phyloP scores from a whole-genome alignment of 441 rosid genomes.

The Metrosideros polymorpha region DNA sequence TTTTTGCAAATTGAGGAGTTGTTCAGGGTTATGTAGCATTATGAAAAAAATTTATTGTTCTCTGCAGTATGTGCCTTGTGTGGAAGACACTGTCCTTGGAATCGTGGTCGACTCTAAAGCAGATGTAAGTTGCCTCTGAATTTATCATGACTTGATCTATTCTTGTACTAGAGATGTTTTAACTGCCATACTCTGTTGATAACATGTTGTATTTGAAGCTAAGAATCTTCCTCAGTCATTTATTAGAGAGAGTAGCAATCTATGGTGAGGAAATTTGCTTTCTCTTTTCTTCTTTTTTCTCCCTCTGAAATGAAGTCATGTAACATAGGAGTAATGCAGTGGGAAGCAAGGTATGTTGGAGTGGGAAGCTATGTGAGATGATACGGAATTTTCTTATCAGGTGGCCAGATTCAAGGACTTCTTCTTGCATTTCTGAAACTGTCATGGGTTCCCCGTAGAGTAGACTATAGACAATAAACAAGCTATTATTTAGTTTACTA shows the following conservation, averaged over 20 bases:
- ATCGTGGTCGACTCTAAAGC: conserved; percentile 69
- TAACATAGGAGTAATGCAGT: background rate
- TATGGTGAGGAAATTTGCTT: background rate
- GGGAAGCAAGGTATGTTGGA: background rate
- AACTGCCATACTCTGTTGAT: background rate
- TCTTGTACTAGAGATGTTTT: background rate
- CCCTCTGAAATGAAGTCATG: background rate
- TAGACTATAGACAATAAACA: background rate
- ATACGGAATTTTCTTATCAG: background rate
- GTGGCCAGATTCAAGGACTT: background rate
- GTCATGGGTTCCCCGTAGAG: background rate
- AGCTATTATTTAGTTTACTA: background rate
- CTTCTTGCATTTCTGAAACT: background rate
- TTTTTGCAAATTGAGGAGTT: background rate
- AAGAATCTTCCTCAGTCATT: background rate
- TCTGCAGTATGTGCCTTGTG: conserved; percentile 60
- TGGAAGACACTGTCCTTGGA: conserved; percentile 73
- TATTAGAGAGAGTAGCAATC: background rate
- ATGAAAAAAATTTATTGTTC: conserved; percentile 5
- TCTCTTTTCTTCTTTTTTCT: background rate
- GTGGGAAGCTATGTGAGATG: background rate
- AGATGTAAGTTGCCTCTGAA: conserved; percentile 54
- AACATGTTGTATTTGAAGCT: background rate
- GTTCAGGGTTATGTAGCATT: background rate
- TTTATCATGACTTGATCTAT: background rate